Evolutionary conservation across 1,139 yeast species (phyloP), one percentile per base, ranked within the genome.

Genomic region (Sugiyamaella neomexicana): DNA sequence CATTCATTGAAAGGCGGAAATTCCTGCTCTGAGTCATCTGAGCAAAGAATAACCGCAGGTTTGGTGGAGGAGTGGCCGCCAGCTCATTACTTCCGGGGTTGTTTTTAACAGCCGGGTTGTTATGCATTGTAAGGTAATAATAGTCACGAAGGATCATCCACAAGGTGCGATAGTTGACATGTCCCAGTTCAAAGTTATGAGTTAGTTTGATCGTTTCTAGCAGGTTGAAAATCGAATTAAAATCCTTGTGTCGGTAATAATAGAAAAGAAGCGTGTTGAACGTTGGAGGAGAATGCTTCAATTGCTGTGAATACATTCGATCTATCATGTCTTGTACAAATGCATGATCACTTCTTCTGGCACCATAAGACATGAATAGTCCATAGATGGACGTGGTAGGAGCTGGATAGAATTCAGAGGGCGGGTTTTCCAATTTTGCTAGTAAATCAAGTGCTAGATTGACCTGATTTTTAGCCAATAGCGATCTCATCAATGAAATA

Each of bases 91-190:
- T n/a, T n/a, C n/a, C n/a, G n/a, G n/a, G n/a, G n/a, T n/a, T n/a
- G n/a, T n/a, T n/a, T n/a, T n/a, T n/a, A n/a, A n/a, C n/a, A n/a
- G n/a, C 38, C 25, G 9, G 31, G 27, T 25, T 32, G 39, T 23
- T 44, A 17, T 20, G 31, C 23, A 41, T 32, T 16, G 40, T 31
- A 31, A 47, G 51, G 25, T 42, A 25, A 60, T 58, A 59, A 50
- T 55, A 59, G 45, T 66, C 67, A 6, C 68, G 55, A 38, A 67
- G 36, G 15, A 65, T 55, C 36, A 58, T 56, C 69, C 69, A 66
- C 12, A 63, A 48, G 1, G 61, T 57, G 9, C 63, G 53, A 52
- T 55, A 62, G 34, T 62, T 63, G 36, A 55, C 50, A 42, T 60
- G 58, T 9, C 61, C 53, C 25, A 56, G 57, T 36, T 40, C 60